These are phyloP conservation scores for Suillus subaureus DNA, from an alignment of 768 basidiomycete genomes.

Conservation along the genomic window DNA sequence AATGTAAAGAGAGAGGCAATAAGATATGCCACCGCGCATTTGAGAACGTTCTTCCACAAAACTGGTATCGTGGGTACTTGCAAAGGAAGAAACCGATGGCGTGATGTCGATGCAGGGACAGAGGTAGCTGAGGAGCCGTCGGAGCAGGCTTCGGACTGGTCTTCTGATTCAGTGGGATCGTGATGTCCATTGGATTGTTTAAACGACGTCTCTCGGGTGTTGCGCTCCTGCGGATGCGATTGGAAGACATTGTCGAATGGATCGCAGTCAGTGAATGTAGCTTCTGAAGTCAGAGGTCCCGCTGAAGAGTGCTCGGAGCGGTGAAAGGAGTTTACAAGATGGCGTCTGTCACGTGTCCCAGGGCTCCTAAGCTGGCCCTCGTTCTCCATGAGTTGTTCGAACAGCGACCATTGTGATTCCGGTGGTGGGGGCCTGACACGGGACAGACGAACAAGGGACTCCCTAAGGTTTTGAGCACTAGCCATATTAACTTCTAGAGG, in stretches of 20 bases:
- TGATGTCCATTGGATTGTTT: neutral
- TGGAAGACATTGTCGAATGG: neutral
- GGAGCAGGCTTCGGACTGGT: slow-evolving; percentile 17
- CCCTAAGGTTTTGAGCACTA: slow-evolving; percentile 19
- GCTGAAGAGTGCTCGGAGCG: slow-evolving; percentile 7
- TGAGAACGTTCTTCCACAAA: slow-evolving; percentile 74
- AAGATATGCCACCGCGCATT: slow-evolving; percentile 91
- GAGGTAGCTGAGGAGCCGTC: slow-evolving; percentile 14
- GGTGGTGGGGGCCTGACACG: slow-evolving; percentile 20
- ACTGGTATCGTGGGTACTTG: slow-evolving; percentile 45
- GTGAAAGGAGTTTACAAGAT: slow-evolving; percentile 4
- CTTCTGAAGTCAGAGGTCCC: slow-evolving; percentile 12
- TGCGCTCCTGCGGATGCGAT: neutral
- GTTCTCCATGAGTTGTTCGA: slow-evolving; percentile 73
- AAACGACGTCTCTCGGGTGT: neutral
- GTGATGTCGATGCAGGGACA: slow-evolving; percentile 16
- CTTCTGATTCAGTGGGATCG: slow-evolving; percentile 3
- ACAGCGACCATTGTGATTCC: slow-evolving; percentile 61
- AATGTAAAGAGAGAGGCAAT: slow-evolving; percentile 94
- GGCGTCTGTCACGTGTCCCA: slow-evolving; percentile 9
- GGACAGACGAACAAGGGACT: slow-evolving; percentile 14
- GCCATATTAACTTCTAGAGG: slow-evolving; percentile 17
- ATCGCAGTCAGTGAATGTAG: neutral
- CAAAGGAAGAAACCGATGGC: slow-evolving; percentile 14
- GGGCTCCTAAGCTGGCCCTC: slow-evolving; percentile 45